These are phyloP conservation scores for Fusarium fracticaudum DNA, from an alignment of 2,329 filamentous ascomycete genomes.

Conservation along the genomic window DNA sequence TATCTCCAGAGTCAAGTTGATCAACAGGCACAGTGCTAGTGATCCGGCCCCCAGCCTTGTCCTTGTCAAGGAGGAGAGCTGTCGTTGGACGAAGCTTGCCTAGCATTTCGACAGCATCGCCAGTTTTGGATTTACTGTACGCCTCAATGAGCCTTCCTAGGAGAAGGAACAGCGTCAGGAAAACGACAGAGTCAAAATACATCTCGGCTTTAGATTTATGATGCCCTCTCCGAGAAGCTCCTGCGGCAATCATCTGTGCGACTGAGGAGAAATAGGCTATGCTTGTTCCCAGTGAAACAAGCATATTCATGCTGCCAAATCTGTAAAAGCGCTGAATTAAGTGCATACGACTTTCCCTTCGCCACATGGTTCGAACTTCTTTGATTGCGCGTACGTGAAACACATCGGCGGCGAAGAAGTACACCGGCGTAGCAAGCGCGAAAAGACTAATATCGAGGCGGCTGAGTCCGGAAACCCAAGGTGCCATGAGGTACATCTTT, in stretches of 20 bases:
- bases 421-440: constrained; percentile 84
- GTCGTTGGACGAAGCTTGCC: constrained; percentile 81
- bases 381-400: constrained; percentile 85
- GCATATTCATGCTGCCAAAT: constrained; percentile 97
- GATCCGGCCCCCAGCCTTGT: constrained; percentile 47
- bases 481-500: constrained; percentile 74
- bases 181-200: constrained; percentile 95
- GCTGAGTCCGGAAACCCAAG: constrained; percentile 77
- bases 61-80: constrained; percentile 72
- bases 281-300: constrained; percentile 87
- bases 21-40: constrained; percentile 66
- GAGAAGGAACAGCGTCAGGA: constrained; percentile 88
- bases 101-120: constrained; percentile 83
- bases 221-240: constrained; percentile 51
- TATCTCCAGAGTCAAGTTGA: constrained; percentile 77
- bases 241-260: constrained; percentile 75
- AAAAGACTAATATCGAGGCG: constrained; percentile 83
- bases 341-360: constrained; percentile 76
- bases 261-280: constrained; percentile 89
- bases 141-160: constrained; percentile 80
- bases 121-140: constrained; percentile 91
- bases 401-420: constrained; percentile 85
- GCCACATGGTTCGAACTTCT: constrained; percentile 82
- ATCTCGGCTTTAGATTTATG: constrained; percentile 52
- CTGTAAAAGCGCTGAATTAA: constrained; percentile 81